Evolutionary conservation across 768 basidiomycete species (phyloP).

Genomic region (Naganishia friedmannii): DNA sequence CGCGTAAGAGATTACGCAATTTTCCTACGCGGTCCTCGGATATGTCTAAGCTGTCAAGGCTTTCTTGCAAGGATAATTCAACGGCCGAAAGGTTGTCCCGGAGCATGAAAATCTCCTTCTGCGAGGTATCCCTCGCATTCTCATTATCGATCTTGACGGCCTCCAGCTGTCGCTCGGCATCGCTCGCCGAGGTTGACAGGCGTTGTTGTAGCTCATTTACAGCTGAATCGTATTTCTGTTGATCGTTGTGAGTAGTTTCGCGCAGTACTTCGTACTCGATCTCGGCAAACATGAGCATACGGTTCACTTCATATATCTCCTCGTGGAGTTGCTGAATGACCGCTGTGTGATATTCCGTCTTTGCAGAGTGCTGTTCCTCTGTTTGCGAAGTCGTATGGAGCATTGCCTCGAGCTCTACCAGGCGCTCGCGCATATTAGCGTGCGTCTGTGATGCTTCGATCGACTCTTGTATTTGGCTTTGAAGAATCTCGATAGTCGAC

Average conservation of each 20-base stretch:
- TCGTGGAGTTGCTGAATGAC: constrained; percentile 8
- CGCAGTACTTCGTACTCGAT: constrained; percentile 22
- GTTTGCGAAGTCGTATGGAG: not conserved
- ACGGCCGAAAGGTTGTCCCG: constrained; percentile 16
- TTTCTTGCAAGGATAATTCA: constrained; percentile 21
- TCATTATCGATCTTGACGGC: not conserved
- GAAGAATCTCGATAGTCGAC: not conserved
- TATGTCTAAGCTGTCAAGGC: constrained; percentile 3
- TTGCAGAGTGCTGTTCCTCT: too few species aligned
- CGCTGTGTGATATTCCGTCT: not conserved
- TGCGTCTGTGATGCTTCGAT: too few species aligned
- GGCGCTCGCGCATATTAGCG: not conserved
- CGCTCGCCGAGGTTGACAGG: not conserved
- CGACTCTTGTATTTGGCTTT: not conserved
- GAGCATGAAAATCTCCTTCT: not conserved
- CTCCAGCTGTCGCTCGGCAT: constrained; percentile 6
- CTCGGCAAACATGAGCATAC: constrained; percentile 29
- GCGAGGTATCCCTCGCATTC: not conserved
- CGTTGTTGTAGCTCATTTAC: constrained; percentile 6
- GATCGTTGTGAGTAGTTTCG: constrained; percentile 7
- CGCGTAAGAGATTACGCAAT: constrained; percentile 5
- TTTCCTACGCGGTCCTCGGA: constrained; percentile 12
- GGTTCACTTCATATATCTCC: constrained; percentile 19
- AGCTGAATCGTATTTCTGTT: not conserved
- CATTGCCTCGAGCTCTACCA: not conserved